Conservation (phyloP, 2,329 filamentous ascomycete species). For the Paraconiothyrium sp. region DNA sequence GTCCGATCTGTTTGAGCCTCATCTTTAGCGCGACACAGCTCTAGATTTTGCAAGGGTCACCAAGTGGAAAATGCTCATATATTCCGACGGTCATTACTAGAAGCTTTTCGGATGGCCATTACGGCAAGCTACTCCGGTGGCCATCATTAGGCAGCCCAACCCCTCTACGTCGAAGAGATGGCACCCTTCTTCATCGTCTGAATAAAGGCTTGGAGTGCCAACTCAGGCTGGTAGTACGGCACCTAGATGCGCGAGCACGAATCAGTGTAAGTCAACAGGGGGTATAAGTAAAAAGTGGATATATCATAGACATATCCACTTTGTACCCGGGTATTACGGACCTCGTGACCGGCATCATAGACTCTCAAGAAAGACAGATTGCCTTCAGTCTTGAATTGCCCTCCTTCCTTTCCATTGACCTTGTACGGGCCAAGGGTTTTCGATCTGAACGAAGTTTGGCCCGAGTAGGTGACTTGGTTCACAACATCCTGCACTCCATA, state of each 20-base stretch:
- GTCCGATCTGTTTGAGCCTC: neutral
- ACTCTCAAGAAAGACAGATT: slow-evolving; percentile 65
- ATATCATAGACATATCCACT: neutral
- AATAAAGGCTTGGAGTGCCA: slow-evolving; percentile 58
- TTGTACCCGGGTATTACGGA: neutral
- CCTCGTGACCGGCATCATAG: slow-evolving; percentile 46
- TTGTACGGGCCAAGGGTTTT: slow-evolving; percentile 52
- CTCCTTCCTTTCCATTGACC: slow-evolving; percentile 57
- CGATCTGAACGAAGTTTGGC: slow-evolving; percentile 54
- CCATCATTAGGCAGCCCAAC: neutral
- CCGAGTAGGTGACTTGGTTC: slow-evolving; percentile 48
- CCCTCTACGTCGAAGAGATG: slow-evolving; percentile 46
- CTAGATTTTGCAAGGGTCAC: neutral
- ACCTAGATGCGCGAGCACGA: slow-evolving; percentile 29
- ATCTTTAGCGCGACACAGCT: neutral
- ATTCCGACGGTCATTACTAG: neutral
- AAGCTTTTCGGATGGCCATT: neutral
- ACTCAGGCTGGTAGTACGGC: slow-evolving; percentile 61
- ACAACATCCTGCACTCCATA: slow-evolving; percentile 51
- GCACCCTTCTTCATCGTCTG: slow-evolving; percentile 55
- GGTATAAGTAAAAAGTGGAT: neutral
- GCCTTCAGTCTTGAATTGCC: slow-evolving; percentile 71
- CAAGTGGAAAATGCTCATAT: neutral
- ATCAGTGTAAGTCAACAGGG: neutral
- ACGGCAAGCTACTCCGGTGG: too few species aligned